phyloP scores from a whole-genome alignment of 495 filamentous ascomycete genomes.

The Cudoniella acicularis region DNA sequence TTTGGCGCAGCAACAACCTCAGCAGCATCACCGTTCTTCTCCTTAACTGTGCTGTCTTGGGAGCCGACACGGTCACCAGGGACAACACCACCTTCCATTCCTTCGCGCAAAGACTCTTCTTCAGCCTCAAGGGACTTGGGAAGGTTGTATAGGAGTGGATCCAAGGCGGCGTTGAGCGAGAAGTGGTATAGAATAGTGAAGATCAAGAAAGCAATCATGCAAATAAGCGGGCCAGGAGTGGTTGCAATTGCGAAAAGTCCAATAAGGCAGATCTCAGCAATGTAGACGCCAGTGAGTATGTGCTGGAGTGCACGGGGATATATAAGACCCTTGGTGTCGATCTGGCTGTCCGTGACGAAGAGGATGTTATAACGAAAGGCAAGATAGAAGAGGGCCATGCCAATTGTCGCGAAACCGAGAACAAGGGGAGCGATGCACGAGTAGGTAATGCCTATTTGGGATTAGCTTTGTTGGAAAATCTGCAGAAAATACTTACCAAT shows the following conservation, averaged over 20 bases:
- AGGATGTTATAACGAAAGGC: conserved; percentile 95
- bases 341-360: conserved; percentile 77
- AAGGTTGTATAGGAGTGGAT: conserved; percentile 77
- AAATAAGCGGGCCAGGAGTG: conserved; percentile 70
- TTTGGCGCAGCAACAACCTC: conserved; percentile 25
- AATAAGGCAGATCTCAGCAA: conserved; percentile 81
- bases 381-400: conserved; percentile 82
- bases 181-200: conserved; percentile 81
- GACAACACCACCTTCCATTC: conserved; percentile 29
- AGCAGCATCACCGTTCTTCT: conserved; percentile 25
- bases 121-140: conserved; percentile 57
- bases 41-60: conserved; percentile 26
- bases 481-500: conserved; percentile 53
- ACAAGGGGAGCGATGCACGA: conserved; percentile 88
- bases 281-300: conserved; percentile 81
- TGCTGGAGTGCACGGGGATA: conserved; percentile 92
- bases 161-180: conserved; percentile 71
- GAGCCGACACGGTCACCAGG: conserved; percentile 26
- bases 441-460: conserved; percentile 67
- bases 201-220: conserved; percentile 80
- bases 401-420: conserved; percentile 80
- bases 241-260: conserved; percentile 77
- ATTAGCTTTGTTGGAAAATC: conserved; percentile 14
- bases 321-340: conserved; percentile 88
- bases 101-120: conserved; percentile 55